Percentiles rank a stretch among this genome's conserved stretches.
Evolutionary conservation across 202 grass and related monocot genomes (phyloP).

Genomic region (Panicum virgatum): DNA sequence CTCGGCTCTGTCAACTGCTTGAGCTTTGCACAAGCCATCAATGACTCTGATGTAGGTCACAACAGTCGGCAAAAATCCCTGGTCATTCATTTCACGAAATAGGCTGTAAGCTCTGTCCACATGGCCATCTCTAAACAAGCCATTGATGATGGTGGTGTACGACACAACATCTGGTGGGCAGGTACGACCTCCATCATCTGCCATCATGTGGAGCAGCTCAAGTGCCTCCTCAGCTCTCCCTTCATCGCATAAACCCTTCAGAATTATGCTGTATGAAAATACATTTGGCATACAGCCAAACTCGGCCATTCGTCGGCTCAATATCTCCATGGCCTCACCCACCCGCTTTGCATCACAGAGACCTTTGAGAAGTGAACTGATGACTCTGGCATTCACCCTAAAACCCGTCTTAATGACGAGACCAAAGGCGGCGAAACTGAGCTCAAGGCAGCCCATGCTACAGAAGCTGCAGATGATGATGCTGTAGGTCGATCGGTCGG

Average conservation of each 20-base stretch:
- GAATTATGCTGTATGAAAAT: too few relatives aligned
- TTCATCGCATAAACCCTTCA: background rate
- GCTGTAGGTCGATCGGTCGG: background rate
- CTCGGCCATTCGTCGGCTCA: background rate
- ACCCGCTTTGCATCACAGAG: too few relatives aligned
- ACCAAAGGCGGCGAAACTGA: background rate
- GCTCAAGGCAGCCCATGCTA: background rate
- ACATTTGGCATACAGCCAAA: too few relatives aligned
- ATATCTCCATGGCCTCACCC: too few relatives aligned
- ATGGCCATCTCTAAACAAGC: background rate
- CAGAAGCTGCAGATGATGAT: background rate
- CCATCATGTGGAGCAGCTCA: conserved; percentile 8
- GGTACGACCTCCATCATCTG: background rate
- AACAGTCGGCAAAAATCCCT: background rate
- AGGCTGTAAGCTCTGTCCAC: background rate
- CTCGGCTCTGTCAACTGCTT: conserved; percentile 7
- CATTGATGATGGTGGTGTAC: background rate
- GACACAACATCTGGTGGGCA: background rate
- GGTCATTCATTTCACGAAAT: conserved; percentile 13
- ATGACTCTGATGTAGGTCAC: conserved; percentile 28
- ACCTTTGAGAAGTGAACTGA: too few relatives aligned
- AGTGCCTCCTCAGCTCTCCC: background rate
- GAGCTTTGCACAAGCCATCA: conserved; percentile 17
- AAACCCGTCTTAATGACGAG: too few relatives aligned
- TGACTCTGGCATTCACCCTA: too few relatives aligned